Percentiles rank a stretch among this genome's conserved stretches.
Evolutionary conservation across 441 rosid genomes (phyloP).

Genomic region (Geranium incanum): DNA sequence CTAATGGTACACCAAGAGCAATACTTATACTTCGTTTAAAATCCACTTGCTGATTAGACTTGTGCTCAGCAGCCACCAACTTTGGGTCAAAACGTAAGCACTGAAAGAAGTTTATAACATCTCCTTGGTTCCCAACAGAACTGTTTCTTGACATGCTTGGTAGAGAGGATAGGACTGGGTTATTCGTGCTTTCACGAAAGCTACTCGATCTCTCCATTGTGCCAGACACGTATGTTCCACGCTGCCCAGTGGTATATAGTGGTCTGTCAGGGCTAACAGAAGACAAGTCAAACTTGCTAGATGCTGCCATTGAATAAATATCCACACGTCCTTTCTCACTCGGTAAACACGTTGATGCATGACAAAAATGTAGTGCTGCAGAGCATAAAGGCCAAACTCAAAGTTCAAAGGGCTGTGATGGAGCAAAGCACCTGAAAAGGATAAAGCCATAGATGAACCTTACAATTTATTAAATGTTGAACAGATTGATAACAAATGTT

Average conservation of each 20-base stretch:
- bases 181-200: constrained; percentile 74
- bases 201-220: constrained; percentile 81
- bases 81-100: constrained; percentile 71
- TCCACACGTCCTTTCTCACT: constrained; percentile 44
- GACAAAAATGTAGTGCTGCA: constrained; percentile 42
- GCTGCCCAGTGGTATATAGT: constrained; percentile 52
- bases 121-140: constrained; percentile 52
- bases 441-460: background rate
- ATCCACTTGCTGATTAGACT: constrained; percentile 70
- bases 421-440: constrained; percentile 40
- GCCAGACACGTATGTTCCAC: constrained; percentile 73
- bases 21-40: constrained; percentile 55
- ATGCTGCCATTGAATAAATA: constrained; percentile 68
- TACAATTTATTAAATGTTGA: constrained; percentile 13
- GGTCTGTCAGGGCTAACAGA: constrained; percentile 83
- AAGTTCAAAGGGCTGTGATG: constrained; percentile 24
- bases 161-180: constrained; percentile 60
- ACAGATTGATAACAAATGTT: constrained; percentile 2
- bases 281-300: constrained; percentile 79
- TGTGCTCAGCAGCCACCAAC: constrained; percentile 66
- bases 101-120: constrained; percentile 66
- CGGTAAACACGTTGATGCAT: constrained; percentile 57
- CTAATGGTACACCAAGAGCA: constrained; percentile 72
- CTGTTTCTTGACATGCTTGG: constrained; percentile 62
- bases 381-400: constrained; percentile 49